These are phyloP conservation scores for Citrullus mucosospermus DNA, from an alignment of 306 rosid genomes.

Conservation along the genomic window DNA sequence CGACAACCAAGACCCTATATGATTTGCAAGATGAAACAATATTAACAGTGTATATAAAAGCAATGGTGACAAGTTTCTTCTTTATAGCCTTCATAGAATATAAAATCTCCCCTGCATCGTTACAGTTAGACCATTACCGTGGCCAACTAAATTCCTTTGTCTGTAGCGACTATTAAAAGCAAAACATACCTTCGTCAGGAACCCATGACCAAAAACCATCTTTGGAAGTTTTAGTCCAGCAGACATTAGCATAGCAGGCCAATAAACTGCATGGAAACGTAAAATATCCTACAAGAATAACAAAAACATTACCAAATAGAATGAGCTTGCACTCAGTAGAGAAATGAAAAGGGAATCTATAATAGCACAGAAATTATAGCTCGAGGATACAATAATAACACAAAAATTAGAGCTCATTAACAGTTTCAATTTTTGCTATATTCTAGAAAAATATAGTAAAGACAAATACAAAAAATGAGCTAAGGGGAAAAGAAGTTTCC, in stretches of 20 bases:
- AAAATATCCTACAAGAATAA: conserved; percentile 63
- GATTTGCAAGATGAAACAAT: neutral
- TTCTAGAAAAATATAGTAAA: neutral
- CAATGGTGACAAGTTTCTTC: neutral
- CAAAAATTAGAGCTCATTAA: neutral
- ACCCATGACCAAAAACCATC: conserved; percentile 95
- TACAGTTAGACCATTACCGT: neutral
- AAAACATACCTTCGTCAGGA: conserved; percentile 72
- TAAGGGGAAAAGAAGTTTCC: neutral
- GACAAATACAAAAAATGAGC: neutral
- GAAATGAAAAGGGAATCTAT: neutral
- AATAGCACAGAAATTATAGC: neutral
- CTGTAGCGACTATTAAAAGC: neutral
- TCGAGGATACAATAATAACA: neutral
- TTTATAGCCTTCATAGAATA: neutral
- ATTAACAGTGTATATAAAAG: neutral
- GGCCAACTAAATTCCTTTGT: neutral
- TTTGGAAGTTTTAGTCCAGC: conserved; percentile 85
- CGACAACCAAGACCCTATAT: neutral
- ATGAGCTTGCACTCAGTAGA: neutral
- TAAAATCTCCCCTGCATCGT: neutral
- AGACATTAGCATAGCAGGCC: conserved; percentile 99
- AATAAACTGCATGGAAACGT: conserved; percentile 93
- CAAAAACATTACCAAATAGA: conserved; percentile 3
- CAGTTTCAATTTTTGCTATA: neutral